Evolutionary conservation across 257 asterid genomes (phyloP).

Genomic region (Fraxinus americana): DNA sequence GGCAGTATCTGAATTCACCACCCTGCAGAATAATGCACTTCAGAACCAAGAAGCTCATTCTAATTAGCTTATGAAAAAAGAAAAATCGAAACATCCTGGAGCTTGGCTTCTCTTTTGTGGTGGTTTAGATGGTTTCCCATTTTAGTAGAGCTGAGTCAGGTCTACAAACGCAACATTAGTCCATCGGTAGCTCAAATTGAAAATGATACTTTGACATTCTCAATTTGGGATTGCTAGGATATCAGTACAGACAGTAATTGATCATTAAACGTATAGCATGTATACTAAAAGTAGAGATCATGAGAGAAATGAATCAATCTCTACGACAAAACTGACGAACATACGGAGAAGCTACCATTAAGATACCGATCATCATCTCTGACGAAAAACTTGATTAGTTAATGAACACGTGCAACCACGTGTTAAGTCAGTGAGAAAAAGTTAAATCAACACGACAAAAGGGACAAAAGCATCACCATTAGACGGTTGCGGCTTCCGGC

Average conservation of each 20-base stretch:
- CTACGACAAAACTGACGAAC: background rate
- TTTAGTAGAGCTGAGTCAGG: background rate
- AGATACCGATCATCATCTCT: conserved; percentile 13
- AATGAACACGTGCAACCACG: conserved; percentile 17
- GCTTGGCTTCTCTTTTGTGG: conserved; percentile 2
- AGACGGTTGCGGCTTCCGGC: conserved; percentile 5
- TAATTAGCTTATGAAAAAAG: background rate
- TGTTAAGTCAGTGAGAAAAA: conserved; percentile 10
- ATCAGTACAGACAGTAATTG: conserved; percentile 1
- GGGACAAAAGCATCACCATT: background rate
- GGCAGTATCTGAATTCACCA: conserved; percentile 91
- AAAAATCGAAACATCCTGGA: background rate
- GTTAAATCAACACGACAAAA: background rate
- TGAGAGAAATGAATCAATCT: background rate
- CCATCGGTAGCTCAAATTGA: background rate
- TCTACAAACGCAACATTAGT: conserved; percentile 3
- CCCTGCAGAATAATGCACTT: conserved; percentile 58
- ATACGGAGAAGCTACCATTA: background rate
- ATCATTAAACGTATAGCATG: background rate
- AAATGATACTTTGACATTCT: background rate
- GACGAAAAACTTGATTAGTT: conserved; percentile 17
- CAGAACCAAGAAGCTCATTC: conserved; percentile 15
- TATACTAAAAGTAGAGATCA: background rate
- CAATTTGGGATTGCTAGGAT: background rate
- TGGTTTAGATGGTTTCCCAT: background rate